A percentile compares a stretch with the other conserved stretches of the same genome.
Evolutionary conservation across 1,284 basidiomycete species (phyloP).

Genomic region (Mycena citricolor): DNA sequence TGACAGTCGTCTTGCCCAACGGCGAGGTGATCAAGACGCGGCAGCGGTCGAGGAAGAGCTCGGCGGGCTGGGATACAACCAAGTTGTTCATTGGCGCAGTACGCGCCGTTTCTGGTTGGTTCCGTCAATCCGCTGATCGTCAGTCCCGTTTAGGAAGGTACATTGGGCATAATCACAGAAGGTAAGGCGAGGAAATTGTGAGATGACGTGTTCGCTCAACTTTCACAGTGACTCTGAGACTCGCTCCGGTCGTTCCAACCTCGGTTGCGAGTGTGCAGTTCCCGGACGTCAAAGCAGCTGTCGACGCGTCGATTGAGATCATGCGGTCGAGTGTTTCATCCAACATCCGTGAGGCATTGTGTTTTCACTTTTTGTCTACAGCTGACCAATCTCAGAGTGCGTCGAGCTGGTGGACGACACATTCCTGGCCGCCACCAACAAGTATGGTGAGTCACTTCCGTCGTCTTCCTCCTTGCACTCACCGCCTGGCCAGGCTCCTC

Average conservation of each 20-base stretch:
- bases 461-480: neutral
- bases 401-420: slow-evolving; percentile 65
- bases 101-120: slow-evolving; percentile 57
- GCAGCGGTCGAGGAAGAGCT: slow-evolving; percentile 81
- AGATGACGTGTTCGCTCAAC: too few species aligned
- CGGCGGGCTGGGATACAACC: slow-evolving; percentile 88
- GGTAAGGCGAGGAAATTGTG: slow-evolving; percentile 68
- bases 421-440: slow-evolving; percentile 22
- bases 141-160: slow-evolving; percentile 82
- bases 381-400: slow-evolving; percentile 59
- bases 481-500: slow-evolving; percentile 7
- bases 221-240: slow-evolving; percentile 80
- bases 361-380: slow-evolving; percentile 1
- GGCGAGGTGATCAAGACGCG: slow-evolving; percentile 95
- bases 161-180: slow-evolving; percentile 91
- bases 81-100: slow-evolving; percentile 90
- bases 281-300: slow-evolving; percentile 62
- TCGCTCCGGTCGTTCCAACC: slow-evolving; percentile 81
- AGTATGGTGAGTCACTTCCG: slow-evolving; percentile 11
- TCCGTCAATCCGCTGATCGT: too few species aligned
- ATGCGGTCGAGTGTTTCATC: slow-evolving; percentile 61
- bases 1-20: slow-evolving; percentile 86
- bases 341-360: slow-evolving; percentile 56
- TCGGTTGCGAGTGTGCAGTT: slow-evolving; percentile 71
- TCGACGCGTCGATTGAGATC: slow-evolving; percentile 74